phyloP scores from a whole-genome alignment of 805 yeast species.

The Zygosaccharomyces rouxii region DNA sequence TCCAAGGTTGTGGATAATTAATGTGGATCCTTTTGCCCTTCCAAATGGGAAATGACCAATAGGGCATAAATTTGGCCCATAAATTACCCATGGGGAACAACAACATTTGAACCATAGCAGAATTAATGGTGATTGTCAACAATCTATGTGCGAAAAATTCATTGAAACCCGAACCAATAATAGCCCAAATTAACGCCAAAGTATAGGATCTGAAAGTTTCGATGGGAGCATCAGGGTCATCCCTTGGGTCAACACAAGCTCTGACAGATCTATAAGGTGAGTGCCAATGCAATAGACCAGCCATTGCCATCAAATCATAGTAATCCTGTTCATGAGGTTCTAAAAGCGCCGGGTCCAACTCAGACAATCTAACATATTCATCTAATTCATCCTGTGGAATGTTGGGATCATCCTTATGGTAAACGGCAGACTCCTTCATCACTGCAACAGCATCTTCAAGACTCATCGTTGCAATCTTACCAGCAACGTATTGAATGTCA shows the following conservation, averaged over 20 bases:
- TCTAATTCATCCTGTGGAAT: slow-evolving; percentile 33
- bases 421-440: slow-evolving; percentile 37
- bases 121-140: slow-evolving; percentile 43
- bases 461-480: slow-evolving; percentile 36
- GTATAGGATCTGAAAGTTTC: slow-evolving; percentile 45
- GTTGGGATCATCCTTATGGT: slow-evolving; percentile 47
- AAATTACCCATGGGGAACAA: slow-evolving; percentile 44
- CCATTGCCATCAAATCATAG: slow-evolving; percentile 31
- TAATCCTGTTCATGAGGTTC: slow-evolving; percentile 21
- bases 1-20: slow-evolving; percentile 60
- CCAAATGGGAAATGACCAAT: slow-evolving; percentile 38
- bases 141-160: slow-evolving; percentile 54
- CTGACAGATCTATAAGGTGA: slow-evolving; percentile 67
- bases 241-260: slow-evolving; percentile 51
- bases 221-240: slow-evolving; percentile 45
- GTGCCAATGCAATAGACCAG: slow-evolving; percentile 39
- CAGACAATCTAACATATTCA: slow-evolving; percentile 32
- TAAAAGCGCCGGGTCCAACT: slow-evolving; percentile 20
- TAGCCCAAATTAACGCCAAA: slow-evolving; percentile 43
- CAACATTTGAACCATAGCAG: slow-evolving; percentile 45
- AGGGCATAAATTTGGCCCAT: slow-evolving; percentile 43
- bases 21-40: slow-evolving; percentile 41
- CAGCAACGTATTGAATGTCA: slow-evolving; percentile 38
- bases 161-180: slow-evolving; percentile 51
- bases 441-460: slow-evolving; percentile 40